Percentiles rank a stretch among this genome's conserved stretches.
phyloP scores from a whole-genome alignment of 148 eudicot genomes.

The Rhododendron williamsianum region DNA sequence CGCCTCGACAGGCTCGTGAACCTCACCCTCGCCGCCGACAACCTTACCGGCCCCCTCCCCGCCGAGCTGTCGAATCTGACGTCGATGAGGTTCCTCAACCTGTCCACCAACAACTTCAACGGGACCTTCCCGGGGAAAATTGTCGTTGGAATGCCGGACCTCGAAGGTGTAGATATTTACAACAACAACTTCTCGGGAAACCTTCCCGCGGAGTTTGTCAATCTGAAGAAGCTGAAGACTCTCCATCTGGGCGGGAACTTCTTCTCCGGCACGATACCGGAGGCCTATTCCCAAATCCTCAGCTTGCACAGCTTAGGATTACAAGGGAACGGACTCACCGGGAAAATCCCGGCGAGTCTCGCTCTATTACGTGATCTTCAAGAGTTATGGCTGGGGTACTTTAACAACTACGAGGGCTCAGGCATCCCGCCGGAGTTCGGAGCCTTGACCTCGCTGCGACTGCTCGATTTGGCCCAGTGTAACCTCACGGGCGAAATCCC shows the following conservation, averaged over 20 bases:
- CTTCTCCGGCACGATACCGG: constrained; percentile 70
- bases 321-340: constrained; percentile 54
- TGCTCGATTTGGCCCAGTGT: constrained; percentile 44
- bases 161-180: constrained; percentile 49
- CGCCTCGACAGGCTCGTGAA: constrained; percentile 32
- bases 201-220: constrained; percentile 38
- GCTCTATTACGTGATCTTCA: constrained; percentile 15
- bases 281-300: constrained; percentile 29
- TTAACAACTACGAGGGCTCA: constrained; percentile 34
- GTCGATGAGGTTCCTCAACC: constrained; percentile 33
- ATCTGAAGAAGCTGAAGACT: constrained; percentile 22
- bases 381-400: constrained; percentile 41
- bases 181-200: constrained; percentile 63
- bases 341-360: constrained; percentile 46
- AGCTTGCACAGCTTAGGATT: constrained; percentile 31
- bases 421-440: constrained; percentile 77
- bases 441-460: constrained; percentile 12
- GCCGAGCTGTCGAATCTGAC: constrained; percentile 28
- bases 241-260: constrained; percentile 66
- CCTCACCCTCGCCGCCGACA: constrained; percentile 32
- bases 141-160: constrained; percentile 17
- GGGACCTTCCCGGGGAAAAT: constrained; percentile 36
- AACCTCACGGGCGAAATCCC: constrained; percentile 61
- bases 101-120: constrained; percentile 43
- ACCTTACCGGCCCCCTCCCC: constrained; percentile 62